Percentiles rank a stretch among this genome's conserved stretches.
These are phyloP conservation scores for Penicillium malachiteum DNA, from an alignment of 495 filamentous ascomycete species.

Conservation along the genomic window DNA sequence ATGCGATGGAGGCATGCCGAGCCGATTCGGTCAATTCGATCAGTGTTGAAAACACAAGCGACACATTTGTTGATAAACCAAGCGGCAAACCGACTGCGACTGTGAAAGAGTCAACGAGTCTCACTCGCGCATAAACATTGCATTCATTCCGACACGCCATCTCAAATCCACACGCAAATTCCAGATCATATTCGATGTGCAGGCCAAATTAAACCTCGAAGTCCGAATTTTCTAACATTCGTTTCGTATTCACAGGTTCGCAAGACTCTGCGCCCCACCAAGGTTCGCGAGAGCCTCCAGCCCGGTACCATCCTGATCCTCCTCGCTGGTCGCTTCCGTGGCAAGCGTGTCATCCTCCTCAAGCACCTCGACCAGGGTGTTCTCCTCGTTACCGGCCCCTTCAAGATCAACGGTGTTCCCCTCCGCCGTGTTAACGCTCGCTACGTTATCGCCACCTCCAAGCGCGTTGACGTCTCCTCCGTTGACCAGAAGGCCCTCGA, in stretches of 20 bases:
- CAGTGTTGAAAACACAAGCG: slow-evolving; percentile 3
- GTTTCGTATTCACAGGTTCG: slow-evolving; percentile 66
- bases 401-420: slow-evolving; percentile 99
- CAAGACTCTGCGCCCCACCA: slow-evolving; percentile 85
- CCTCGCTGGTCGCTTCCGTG: slow-evolving; percentile 98
- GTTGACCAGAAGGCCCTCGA: slow-evolving; percentile 80
- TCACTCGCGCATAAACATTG: slow-evolving; percentile 2
- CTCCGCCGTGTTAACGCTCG: slow-evolving; percentile 96
- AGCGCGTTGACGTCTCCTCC: slow-evolving; percentile 80
- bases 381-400: slow-evolving; percentile 97
- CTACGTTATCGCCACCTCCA: slow-evolving; percentile 98
- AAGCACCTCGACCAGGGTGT: slow-evolving; percentile 95
- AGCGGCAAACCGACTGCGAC: background rate
- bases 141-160: slow-evolving; percentile 4
- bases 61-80: slow-evolving; percentile 13
- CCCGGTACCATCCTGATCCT: slow-evolving; percentile 97
- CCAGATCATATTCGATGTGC: background rate
- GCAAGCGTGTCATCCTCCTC: slow-evolving; percentile 98
- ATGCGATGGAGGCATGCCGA: slow-evolving; percentile 33
- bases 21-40: slow-evolving; percentile 12
- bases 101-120: background rate
- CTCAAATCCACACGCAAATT: background rate
- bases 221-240: slow-evolving; percentile 33
- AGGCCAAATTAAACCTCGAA: background rate
- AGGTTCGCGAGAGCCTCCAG: slow-evolving; percentile 79